Conservation (phyloP, 805 yeast species). For the Yarrowia sp. region DNA sequence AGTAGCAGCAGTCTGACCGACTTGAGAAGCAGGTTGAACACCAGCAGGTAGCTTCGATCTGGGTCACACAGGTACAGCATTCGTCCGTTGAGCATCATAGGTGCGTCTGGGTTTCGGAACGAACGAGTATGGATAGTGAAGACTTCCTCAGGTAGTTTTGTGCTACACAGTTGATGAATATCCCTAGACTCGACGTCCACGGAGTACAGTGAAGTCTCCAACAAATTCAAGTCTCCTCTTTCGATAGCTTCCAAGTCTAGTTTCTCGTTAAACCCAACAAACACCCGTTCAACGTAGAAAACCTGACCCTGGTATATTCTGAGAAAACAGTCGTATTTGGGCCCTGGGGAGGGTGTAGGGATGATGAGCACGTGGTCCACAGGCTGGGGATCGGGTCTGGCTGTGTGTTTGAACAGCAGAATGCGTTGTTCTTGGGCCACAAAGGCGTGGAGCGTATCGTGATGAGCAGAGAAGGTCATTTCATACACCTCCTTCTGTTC, state of each 20-base stretch:
- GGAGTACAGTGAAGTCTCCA: neutral
- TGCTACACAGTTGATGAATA: neutral
- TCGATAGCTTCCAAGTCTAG: neutral
- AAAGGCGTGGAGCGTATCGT: neutral
- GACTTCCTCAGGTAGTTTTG: conserved; percentile 15
- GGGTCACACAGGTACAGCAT: conserved; percentile 18
- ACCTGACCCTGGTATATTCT: conserved; percentile 13
- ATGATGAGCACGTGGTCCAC: conserved; percentile 8
- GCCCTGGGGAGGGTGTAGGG: neutral
- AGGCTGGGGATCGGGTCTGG: neutral
- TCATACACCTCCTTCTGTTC: conserved; percentile 7
- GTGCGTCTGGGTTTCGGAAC: conserved; percentile 2
- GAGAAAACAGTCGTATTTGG: conserved; percentile 1
- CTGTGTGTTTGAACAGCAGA: neutral
- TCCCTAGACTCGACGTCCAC: neutral
- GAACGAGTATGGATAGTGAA: neutral
- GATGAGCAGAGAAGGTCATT: neutral
- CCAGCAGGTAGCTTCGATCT: conserved; percentile 1
- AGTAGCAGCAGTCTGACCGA: conserved; percentile 6
- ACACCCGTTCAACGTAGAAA: conserved; percentile 5
- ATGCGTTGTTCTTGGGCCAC: neutral
- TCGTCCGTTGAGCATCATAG: conserved; percentile 4
- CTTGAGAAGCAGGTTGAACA: conserved; percentile 6
- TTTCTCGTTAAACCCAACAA: conserved; percentile 7
- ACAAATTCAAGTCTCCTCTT: neutral